These are phyloP conservation scores for Pyronema omphalodes DNA, from an alignment of 495 filamentous ascomycete genomes.

Conservation along the genomic window DNA sequence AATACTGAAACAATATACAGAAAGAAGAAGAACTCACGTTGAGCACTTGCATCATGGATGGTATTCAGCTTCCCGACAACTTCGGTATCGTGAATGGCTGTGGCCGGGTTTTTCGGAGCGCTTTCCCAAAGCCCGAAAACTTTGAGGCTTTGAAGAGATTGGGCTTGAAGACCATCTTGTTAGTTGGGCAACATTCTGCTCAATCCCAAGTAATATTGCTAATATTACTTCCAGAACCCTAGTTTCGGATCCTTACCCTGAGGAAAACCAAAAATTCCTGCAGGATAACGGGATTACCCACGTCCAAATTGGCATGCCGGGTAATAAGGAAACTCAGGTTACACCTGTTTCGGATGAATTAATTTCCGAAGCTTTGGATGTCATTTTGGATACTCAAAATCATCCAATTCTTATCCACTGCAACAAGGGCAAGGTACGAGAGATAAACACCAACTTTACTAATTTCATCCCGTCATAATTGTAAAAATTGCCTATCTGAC, in stretches of 20 bases:
- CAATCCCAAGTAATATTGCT: neutral
- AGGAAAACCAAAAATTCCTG: slow-evolving; percentile 43
- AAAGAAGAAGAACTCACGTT: neutral
- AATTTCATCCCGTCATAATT: neutral
- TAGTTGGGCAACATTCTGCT: slow-evolving; percentile 20
- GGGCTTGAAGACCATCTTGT: slow-evolving; percentile 58
- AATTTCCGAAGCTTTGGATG: slow-evolving; percentile 42
- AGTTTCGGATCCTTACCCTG: slow-evolving; percentile 44
- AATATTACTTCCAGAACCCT: slow-evolving; percentile 39
- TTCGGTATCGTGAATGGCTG: slow-evolving; percentile 16
- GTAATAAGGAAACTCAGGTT: slow-evolving; percentile 45
- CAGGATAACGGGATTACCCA: slow-evolving; percentile 44
- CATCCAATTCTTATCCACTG: slow-evolving; percentile 70
- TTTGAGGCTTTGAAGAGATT: slow-evolving; percentile 44
- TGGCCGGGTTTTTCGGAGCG: slow-evolving; percentile 47
- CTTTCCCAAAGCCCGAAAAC: slow-evolving; percentile 47
- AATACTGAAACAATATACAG: too few relatives aligned
- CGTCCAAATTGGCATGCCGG: slow-evolving; percentile 47
- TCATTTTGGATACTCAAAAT: slow-evolving; percentile 46
- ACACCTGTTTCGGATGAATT: slow-evolving; percentile 33
- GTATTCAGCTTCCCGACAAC: slow-evolving; percentile 17
- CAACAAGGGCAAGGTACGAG: slow-evolving; percentile 64
- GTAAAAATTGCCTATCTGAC: neutral
- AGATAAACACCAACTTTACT: neutral
- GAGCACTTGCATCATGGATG: slow-evolving; percentile 16